Conservation (phyloP, 2,329 filamentous ascomycete genomes). For the Penicillium fuscoglaucum region DNA sequence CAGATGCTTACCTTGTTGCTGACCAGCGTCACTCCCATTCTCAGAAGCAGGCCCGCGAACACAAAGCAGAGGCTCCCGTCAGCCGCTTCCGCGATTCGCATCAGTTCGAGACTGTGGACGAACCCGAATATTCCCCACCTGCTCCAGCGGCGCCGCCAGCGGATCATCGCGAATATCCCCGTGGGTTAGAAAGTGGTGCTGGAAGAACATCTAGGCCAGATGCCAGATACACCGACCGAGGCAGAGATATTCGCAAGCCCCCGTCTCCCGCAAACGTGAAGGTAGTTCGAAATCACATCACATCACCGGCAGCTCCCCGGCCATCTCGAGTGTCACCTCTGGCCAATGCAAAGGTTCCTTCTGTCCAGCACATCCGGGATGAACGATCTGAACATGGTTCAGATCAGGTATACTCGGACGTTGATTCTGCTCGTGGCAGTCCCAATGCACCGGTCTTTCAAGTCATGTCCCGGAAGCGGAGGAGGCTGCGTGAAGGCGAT, state of each 20-base stretch:
- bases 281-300: constrained; percentile 71
- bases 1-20: constrained; percentile 42
- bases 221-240: constrained; percentile 43
- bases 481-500: constrained; percentile 46
- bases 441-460: constrained; percentile 44
- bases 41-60: constrained; percentile 32
- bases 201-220: constrained; percentile 41
- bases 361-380: constrained; percentile 57
- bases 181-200: constrained; percentile 29
- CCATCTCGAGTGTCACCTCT: constrained; percentile 67
- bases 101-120: constrained; percentile 42
- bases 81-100: constrained; percentile 25
- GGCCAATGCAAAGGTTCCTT: constrained; percentile 53
- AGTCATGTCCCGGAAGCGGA: constrained; percentile 54
- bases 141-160: constrained; percentile 41
- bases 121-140: constrained; percentile 52
- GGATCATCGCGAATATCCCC: constrained; percentile 29
- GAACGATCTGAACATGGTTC: constrained; percentile 41
- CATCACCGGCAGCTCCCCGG: constrained; percentile 71
- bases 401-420: constrained; percentile 29
- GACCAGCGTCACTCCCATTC: constrained; percentile 34
- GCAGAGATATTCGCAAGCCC: constrained; percentile 43
- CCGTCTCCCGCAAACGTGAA: constrained; percentile 52
- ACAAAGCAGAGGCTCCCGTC: constrained; percentile 21
- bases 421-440: constrained; percentile 44